Conservation (phyloP, 2,329 filamentous ascomycete genomes). For the Ascochyta fabae region DNA sequence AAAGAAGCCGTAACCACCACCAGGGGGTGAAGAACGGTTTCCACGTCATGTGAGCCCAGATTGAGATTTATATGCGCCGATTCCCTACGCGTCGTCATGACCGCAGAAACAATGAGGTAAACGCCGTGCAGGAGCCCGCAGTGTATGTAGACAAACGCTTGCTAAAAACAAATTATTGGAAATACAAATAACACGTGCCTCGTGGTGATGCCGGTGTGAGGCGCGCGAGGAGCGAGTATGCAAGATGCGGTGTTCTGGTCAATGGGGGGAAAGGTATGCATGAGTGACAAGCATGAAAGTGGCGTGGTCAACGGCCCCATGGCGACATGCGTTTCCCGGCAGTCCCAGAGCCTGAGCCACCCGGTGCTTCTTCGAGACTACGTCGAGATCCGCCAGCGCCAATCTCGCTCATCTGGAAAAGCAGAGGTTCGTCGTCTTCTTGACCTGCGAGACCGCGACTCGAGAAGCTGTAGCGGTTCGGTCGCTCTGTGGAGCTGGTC, state of each 20-base stretch:
- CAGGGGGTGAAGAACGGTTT: background rate
- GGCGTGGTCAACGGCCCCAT: conserved; percentile 22
- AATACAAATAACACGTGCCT: background rate
- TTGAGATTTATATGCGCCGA: background rate
- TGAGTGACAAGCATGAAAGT: background rate
- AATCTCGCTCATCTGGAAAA: conserved; percentile 77
- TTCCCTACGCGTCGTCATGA: background rate
- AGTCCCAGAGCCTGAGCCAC: conserved; percentile 35
- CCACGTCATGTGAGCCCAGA: background rate
- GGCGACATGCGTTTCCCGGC: conserved; percentile 37
- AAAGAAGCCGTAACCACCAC: background rate
- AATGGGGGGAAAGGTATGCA: background rate
- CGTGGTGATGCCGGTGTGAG: background rate
- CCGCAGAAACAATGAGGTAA: background rate
- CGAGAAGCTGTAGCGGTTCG: conserved; percentile 54
- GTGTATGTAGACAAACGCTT: conserved; percentile 1
- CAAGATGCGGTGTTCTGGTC: background rate
- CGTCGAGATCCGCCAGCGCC: conserved; percentile 52
- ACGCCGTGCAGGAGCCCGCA: background rate
- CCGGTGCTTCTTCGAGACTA: conserved; percentile 47
- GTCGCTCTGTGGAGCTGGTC: conserved; percentile 45
- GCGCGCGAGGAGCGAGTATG: background rate
- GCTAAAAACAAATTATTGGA: background rate
- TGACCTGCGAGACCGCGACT: conserved; percentile 48
- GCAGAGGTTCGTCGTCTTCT: conserved; percentile 71